phyloP scores from a whole-genome alignment of 139 green algal species.

The Picochlorum sp. region DNA sequence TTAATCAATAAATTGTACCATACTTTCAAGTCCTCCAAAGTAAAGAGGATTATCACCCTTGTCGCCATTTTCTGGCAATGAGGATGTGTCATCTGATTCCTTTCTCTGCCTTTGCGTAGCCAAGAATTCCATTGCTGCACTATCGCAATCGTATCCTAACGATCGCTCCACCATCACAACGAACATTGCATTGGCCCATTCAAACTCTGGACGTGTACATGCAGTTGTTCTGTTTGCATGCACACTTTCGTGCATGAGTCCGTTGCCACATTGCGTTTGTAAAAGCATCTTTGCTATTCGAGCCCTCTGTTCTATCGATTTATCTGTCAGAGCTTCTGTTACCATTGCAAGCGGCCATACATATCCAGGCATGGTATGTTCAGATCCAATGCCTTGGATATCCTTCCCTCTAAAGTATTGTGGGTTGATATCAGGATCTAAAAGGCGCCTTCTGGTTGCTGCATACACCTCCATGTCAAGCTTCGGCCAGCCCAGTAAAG shows the following conservation, averaged over 20 bases:
- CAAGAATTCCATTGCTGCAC: no score
- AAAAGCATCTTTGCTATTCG: conserved; percentile 29
- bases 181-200: conserved; percentile 49
- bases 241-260: conserved; percentile 48
- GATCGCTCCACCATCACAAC: conserved; percentile 33
- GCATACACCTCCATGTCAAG: conserved; percentile 31
- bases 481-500: conserved; percentile 41
- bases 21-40: no score
- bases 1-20: no score
- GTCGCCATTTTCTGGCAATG: no score
- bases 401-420: conserved; percentile 34
- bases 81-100: no score
- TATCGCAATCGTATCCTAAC: conserved; percentile 33
- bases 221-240: conserved; percentile 3
- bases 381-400: conserved; percentile 38
- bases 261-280: conserved; percentile 34
- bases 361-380: conserved; percentile 33
- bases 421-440: conserved; percentile 23
- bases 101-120: conserved; percentile 14
- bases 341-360: conserved; percentile 43
- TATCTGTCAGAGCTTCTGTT: conserved; percentile 7
- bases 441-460: conserved; percentile 24
- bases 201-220: conserved; percentile 29
- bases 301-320: conserved; percentile 1
- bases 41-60: no score